Evolutionary conservation across 2,329 filamentous ascomycete species (phyloP).

Genomic region (Myotisia sp.): DNA sequence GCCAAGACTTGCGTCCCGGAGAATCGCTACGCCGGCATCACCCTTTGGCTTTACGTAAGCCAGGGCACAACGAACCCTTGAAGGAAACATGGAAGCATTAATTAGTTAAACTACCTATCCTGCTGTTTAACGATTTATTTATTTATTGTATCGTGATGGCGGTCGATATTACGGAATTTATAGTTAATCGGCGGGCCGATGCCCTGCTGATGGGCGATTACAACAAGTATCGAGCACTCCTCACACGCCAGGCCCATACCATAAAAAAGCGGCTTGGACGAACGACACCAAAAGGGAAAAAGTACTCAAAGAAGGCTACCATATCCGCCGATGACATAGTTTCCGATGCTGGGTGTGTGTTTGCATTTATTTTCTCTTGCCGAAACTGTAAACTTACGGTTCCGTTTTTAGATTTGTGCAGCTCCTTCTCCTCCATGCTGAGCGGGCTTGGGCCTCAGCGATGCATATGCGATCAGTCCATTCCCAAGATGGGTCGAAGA

Average conservation of each 20-base stretch:
- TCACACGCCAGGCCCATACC: constrained; percentile 68
- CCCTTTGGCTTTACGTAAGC: too few relatives aligned
- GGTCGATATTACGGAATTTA: constrained; percentile 78
- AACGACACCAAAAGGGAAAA: constrained; percentile 70
- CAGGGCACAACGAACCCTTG: too few relatives aligned
- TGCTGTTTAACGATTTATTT: too few relatives aligned
- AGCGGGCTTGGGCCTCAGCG: constrained; percentile 87
- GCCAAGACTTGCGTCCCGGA: too few relatives aligned
- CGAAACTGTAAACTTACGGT: constrained; percentile 3
- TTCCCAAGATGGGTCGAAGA: constrained; percentile 55
- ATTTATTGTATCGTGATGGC: too few relatives aligned
- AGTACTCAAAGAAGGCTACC: constrained; percentile 58
- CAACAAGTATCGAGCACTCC: constrained; percentile 64
- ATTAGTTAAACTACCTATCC: too few relatives aligned
- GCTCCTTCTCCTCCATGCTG: constrained; percentile 70
- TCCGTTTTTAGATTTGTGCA: constrained; percentile 49
- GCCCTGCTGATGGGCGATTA: constrained; percentile 83
- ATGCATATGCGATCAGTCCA: constrained; percentile 86
- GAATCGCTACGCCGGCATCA: too few relatives aligned
- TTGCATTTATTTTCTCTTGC: background rate
- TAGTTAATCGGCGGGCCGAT: constrained; percentile 65
- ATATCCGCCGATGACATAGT: constrained; percentile 63
- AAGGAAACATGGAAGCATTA: too few relatives aligned
- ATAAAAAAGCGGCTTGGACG: constrained; percentile 73
- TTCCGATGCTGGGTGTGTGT: constrained; percentile 57